Percentiles rank a stretch among this genome's conserved stretches.
phyloP scores from a whole-genome alignment of 306 rosid species.

The Trichosanthes truncata region DNA sequence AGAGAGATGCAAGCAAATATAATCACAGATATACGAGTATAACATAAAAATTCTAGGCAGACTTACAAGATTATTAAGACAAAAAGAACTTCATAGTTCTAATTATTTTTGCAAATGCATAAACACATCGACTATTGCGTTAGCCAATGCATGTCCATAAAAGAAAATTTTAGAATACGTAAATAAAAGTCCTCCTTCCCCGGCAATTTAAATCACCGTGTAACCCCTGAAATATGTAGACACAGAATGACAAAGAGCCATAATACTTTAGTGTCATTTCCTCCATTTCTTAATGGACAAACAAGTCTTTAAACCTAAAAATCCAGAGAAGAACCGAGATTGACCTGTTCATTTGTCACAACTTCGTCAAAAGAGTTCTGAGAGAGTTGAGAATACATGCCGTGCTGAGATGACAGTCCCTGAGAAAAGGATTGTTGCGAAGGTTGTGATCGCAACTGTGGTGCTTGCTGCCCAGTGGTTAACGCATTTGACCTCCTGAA shows the following conservation, averaged over 20 bases:
- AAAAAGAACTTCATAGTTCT: neutral
- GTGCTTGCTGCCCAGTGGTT: conserved; percentile 51
- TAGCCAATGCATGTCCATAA: neutral
- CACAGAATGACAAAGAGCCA: neutral
- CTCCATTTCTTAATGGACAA: neutral
- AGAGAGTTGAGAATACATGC: conserved; percentile 69
- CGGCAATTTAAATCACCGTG: neutral
- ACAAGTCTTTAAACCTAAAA: neutral
- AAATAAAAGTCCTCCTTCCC: neutral
- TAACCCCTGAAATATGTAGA: neutral
- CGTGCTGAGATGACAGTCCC: conserved; percentile 76
- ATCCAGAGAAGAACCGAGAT: conserved; percentile 9
- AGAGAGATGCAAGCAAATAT: neutral
- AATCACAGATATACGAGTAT: neutral
- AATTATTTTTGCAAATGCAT: neutral
- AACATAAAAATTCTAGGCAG: neutral
- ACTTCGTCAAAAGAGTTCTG: conserved; percentile 67
- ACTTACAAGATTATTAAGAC: neutral
- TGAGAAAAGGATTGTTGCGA: conserved; percentile 89
- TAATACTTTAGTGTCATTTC: neutral
- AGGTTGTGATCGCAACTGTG: conserved; percentile 74
- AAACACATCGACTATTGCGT: neutral
- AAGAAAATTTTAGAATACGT: neutral
- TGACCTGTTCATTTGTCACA: conserved; percentile 69
- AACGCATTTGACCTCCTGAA: conserved; percentile 41